Evolutionary conservation across 805 yeast species (phyloP).

Genomic region (Metschnikowia borealis): DNA sequence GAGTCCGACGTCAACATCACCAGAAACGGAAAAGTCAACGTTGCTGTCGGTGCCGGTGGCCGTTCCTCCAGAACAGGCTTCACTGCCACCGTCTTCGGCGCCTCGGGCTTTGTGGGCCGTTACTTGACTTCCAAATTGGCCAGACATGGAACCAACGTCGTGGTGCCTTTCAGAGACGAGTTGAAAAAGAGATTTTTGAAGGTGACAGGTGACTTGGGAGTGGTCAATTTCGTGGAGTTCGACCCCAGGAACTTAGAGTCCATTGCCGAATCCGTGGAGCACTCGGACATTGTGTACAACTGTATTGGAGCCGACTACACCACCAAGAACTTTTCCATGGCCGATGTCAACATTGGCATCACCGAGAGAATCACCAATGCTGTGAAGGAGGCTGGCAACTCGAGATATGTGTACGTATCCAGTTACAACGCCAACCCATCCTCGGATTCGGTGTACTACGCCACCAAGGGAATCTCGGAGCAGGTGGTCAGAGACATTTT

Average conservation of each 20-base stretch:
- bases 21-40: constrained; percentile 66
- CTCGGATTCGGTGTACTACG: constrained; percentile 66
- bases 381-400: constrained; percentile 62
- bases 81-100: constrained; percentile 86
- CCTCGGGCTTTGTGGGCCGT: constrained; percentile 74
- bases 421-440: constrained; percentile 69
- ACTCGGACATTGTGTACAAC: constrained; percentile 80
- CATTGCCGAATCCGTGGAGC: constrained; percentile 71
- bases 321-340: constrained; percentile 78
- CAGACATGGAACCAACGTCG: constrained; percentile 72
- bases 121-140: constrained; percentile 69
- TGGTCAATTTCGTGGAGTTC: constrained; percentile 76
- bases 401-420: constrained; percentile 75
- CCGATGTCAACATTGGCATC: constrained; percentile 78
- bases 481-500: constrained; percentile 58
- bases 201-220: constrained; percentile 84
- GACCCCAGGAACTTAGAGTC: constrained; percentile 75
- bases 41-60: constrained; percentile 75
- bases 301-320: constrained; percentile 70
- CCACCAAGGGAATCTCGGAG: constrained; percentile 79
- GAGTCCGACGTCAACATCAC: constrained; percentile 68
- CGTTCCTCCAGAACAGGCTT: constrained; percentile 82
- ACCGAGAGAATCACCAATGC: constrained; percentile 75
- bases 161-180: constrained; percentile 80
- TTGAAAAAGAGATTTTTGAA: constrained; percentile 72